phyloP scores from a whole-genome alignment of 306 rosid genomes.

The Corylus avellana region DNA sequence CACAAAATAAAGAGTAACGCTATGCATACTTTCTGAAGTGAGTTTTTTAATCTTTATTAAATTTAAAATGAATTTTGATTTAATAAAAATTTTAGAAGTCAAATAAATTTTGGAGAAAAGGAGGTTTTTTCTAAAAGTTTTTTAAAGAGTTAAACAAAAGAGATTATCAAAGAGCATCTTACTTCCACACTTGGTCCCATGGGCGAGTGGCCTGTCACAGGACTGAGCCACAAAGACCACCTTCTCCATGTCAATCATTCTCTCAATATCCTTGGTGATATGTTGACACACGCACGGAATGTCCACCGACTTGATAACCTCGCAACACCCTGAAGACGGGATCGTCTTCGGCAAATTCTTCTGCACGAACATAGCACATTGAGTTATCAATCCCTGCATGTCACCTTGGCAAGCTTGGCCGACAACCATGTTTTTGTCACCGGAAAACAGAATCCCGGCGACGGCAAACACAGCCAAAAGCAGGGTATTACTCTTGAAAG shows the following conservation, averaged over 20 bases:
- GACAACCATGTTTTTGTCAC: neutral
- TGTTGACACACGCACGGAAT: constrained; percentile 24
- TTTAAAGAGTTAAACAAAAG: too few relatives aligned
- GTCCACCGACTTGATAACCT: constrained; percentile 10
- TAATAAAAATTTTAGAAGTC: too few relatives aligned
- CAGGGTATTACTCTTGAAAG: neutral
- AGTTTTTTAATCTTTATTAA: too few relatives aligned
- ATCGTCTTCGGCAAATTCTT: neutral
- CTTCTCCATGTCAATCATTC: constrained; percentile 24
- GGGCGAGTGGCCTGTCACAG: constrained; percentile 20
- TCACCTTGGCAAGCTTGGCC: constrained; percentile 32
- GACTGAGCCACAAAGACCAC: constrained; percentile 8
- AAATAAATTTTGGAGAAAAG: too few relatives aligned
- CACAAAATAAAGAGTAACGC: too few relatives aligned
- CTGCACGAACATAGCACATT: constrained; percentile 21
- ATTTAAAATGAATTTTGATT: too few relatives aligned
- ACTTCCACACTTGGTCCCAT: constrained; percentile 36
- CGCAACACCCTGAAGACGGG: constrained; percentile 28
- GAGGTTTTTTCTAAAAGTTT: too few relatives aligned
- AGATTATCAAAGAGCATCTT: neutral
- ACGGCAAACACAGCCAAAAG: constrained; percentile 2
- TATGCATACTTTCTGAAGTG: too few relatives aligned
- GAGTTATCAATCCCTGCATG: constrained; percentile 9
- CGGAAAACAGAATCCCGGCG: neutral
- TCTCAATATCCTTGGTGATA: constrained; percentile 17